A percentile compares a stretch with the other conserved stretches of the same genome.
phyloP scores from a whole-genome alignment of 1,139 yeast genomes.

The Zygosaccharomyces sapae region DNA sequence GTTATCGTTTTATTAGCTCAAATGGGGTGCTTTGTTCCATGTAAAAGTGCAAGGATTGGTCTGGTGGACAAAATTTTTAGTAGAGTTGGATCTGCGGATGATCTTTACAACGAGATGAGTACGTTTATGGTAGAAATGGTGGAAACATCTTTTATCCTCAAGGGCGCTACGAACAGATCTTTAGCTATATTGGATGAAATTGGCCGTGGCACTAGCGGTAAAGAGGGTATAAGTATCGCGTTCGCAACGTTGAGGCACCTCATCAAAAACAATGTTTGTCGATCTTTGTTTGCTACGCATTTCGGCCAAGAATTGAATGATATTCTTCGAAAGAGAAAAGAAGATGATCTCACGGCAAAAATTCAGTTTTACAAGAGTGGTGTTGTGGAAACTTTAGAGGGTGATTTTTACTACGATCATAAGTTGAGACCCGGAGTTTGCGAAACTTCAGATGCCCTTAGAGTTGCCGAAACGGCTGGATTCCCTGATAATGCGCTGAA shows the following conservation, averaged over 20 bases:
- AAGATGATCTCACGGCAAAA: slow-evolving; percentile 35
- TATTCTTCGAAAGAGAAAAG: slow-evolving; percentile 37
- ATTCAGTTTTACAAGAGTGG: slow-evolving; percentile 51
- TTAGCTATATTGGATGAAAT: slow-evolving; percentile 90
- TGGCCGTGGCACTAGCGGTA: slow-evolving; percentile 92
- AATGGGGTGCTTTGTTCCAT: slow-evolving; percentile 87
- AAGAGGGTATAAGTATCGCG: slow-evolving; percentile 88
- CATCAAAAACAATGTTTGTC: slow-evolving; percentile 53
- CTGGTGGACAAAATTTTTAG: slow-evolving; percentile 83
- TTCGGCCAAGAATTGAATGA: slow-evolving; percentile 66
- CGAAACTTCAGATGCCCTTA: slow-evolving; percentile 74
- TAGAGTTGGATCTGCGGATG: slow-evolving; percentile 89
- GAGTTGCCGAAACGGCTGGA: slow-evolving; percentile 80
- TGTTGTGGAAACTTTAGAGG: slow-evolving; percentile 39
- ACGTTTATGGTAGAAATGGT: slow-evolving; percentile 98
- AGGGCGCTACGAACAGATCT: slow-evolving; percentile 70
- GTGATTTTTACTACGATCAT: slow-evolving; percentile 53
- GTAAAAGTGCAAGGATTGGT: slow-evolving; percentile 64
- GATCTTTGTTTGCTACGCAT: slow-evolving; percentile 90
- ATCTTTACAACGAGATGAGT: slow-evolving; percentile 76
- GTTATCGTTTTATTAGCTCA: slow-evolving; percentile 81
- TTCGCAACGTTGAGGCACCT: slow-evolving; percentile 69
- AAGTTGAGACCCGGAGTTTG: slow-evolving; percentile 67
- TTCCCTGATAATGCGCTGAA: slow-evolving; percentile 62
- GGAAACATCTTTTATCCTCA: slow-evolving; percentile 79